Evolutionary conservation across 192 early-diverging fungal genomes (phyloP), one percentile per base, ranked within the genome.

Genomic region (Backusella psychrophila): DNA sequence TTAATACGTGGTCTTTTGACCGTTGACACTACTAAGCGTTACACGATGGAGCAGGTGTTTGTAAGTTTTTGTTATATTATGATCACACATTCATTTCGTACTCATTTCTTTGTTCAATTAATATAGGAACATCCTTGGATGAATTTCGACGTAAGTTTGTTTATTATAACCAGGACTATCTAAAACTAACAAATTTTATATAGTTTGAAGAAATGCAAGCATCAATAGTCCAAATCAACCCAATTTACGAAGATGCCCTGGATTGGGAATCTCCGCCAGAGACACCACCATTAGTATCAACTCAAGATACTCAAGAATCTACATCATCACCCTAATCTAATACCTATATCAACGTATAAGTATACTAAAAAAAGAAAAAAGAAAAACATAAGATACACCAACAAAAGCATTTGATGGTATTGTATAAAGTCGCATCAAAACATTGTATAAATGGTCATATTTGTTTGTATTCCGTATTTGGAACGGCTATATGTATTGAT

Each of bases 1-100:
- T 90, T 93, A 69, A 85, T 93, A 53, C 69, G 81, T 17, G 74
- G 78, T n/a, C 83, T 91, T 9, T 71, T 93, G 71, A 87, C 89
- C n/a, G 76, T 92, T 29, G 86, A 91, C 72, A 84, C 89, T 1
- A 77, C 78, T 36, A 74, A 81, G 29, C 79, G 91, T 23, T 82
- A 80, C 19, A 91, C 88, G 0, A 89, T 89, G 5, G 39, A 56
- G 4, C 72, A 88, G 31, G 70, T 44, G 2, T 17, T 46, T 31
- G 70, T 72, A 72, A 33, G 39, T n/a, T 72, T 26, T 26, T 29
- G 12, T 63, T 29, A 12, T 26, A 33, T n/a, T 63, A 5, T 4
- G 26, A 29, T 63, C 56, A 63, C 0, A 2, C 7, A 63, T 8
- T 29, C 8, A 14, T 26, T 29, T 59, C n/a, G 26, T 29, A 63